phyloP scores from a whole-genome alignment of 208 protist genomes.

The Angomonas ambiguus region DNA sequence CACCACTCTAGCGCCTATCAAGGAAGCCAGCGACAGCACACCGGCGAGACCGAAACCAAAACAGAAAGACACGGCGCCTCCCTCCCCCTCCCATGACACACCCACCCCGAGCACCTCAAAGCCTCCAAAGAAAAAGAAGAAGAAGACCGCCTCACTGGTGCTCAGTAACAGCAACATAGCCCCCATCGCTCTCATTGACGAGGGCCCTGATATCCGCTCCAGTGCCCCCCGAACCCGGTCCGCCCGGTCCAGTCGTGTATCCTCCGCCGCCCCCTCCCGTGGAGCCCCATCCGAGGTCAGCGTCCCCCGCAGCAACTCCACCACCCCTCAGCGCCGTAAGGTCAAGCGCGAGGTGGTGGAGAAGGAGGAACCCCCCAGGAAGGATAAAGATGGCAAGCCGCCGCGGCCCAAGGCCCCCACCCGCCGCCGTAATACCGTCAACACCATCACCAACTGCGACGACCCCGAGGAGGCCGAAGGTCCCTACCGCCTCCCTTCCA shows the following conservation, averaged over 20 bases:
- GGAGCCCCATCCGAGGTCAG: conserved; percentile 45
- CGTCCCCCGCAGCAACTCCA: conserved; percentile 48
- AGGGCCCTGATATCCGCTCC: conserved; percentile 8
- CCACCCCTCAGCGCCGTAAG: conserved; percentile 46
- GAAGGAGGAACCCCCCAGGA: conserved; percentile 35
- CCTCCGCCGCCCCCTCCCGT: conserved; percentile 31
- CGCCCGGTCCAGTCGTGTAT: conserved; percentile 28
- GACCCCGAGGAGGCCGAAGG: neutral
- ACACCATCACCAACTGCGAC: neutral
- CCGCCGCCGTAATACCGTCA: neutral
- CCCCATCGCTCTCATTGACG: neutral
- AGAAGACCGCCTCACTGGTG: neutral
- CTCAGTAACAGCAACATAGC: conserved; percentile 3
- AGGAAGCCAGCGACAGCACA: too few relatives aligned
- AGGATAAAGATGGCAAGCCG: conserved; percentile 23
- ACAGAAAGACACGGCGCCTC: too few relatives aligned
- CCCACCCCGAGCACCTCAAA: too few relatives aligned
- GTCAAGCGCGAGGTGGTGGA: conserved; percentile 44
- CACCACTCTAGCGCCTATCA: too few relatives aligned
- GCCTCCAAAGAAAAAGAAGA: neutral
- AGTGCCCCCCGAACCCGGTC: conserved; percentile 23
- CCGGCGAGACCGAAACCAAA: too few relatives aligned
- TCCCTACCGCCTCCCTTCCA: neutral
- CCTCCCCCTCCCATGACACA: too few relatives aligned
- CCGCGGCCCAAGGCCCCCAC: neutral